Evolutionary conservation across 192 early-diverging fungal species (phyloP).

Genomic region (Coemansia sp.): DNA sequence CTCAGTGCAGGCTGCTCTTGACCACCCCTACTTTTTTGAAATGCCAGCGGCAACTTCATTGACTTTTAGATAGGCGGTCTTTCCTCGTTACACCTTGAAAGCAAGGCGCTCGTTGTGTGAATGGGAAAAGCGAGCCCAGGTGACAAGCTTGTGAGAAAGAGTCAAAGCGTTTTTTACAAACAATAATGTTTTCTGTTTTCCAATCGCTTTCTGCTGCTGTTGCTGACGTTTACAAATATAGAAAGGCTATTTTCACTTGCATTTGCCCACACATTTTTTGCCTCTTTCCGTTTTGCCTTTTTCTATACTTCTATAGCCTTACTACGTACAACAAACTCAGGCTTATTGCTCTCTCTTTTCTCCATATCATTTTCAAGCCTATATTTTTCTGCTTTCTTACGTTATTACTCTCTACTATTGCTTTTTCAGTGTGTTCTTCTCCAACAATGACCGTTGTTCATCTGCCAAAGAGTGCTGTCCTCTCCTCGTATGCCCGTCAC

Average conservation of each 20-base stretch:
- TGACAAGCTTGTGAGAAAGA: not conserved
- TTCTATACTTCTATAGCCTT: not conserved
- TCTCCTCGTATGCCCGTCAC: constrained; percentile 46
- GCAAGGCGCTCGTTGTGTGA: not conserved
- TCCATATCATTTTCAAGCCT: no score
- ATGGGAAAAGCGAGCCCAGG: no score
- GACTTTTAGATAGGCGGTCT: not conserved
- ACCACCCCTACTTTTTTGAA: constrained; percentile 76
- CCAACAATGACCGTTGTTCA: constrained; percentile 40
- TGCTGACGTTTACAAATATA: no score
- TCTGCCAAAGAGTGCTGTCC: constrained; percentile 10
- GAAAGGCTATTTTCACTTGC: no score
- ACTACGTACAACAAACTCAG: not conserved
- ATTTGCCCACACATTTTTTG: not conserved
- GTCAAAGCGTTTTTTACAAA: not conserved
- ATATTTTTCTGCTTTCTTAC: no score
- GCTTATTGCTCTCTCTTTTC: no score
- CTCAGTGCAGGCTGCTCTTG: constrained; percentile 64
- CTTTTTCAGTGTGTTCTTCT: not conserved
- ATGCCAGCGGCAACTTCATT: constrained; percentile 53
- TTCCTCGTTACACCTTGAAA: not conserved
- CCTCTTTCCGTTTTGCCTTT: not conserved
- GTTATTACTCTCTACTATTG: not conserved
- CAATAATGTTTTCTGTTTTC: no score
- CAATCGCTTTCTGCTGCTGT: no score